These are phyloP conservation scores for Raffaelea ambrosiae DNA, from an alignment of 2,329 filamentous ascomycete species.

Conservation along the genomic window DNA sequence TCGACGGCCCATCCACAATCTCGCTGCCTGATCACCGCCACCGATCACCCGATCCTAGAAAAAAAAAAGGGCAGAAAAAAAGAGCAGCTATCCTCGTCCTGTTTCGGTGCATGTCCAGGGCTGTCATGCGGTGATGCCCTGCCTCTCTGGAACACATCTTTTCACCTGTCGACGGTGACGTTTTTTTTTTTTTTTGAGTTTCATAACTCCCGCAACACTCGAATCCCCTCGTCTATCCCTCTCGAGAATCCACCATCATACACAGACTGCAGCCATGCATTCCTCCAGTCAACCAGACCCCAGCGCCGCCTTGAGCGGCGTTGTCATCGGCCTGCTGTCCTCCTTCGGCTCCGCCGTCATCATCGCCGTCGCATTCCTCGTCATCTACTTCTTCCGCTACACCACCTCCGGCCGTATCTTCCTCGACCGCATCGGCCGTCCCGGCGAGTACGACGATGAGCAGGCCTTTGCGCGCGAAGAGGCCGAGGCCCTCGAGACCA, in stretches of 20 bases:
- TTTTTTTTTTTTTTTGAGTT: no score
- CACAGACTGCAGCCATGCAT: conserved; percentile 1
- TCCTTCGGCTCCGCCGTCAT: conserved; percentile 87
- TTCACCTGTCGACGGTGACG: no score
- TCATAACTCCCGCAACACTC: no score
- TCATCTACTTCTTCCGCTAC: conserved; percentile 92
- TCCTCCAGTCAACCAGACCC: conserved; percentile 6
- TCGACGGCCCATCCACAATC: no score
- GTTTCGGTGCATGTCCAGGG: no score
- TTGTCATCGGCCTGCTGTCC: conserved; percentile 89
- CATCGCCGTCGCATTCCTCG: conserved; percentile 67
- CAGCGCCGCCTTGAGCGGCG: conserved; percentile 49
- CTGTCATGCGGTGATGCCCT: no score
- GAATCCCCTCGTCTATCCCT: no score
- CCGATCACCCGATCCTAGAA: no score
- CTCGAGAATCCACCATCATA: background rate
- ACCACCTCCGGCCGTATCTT: conserved; percentile 83
- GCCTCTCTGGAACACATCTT: no score
- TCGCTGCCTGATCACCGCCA: no score
- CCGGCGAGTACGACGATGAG: conserved; percentile 96
- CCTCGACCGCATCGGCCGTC: conserved; percentile 83
- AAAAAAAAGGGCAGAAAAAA: no score
- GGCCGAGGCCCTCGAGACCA: conserved; percentile 85
- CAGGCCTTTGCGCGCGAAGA: conserved; percentile 91
- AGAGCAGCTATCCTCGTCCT: no score